These are phyloP conservation scores for Fagus crenata DNA, from an alignment of 306 rosid genomes.

Conservation along the genomic window DNA sequence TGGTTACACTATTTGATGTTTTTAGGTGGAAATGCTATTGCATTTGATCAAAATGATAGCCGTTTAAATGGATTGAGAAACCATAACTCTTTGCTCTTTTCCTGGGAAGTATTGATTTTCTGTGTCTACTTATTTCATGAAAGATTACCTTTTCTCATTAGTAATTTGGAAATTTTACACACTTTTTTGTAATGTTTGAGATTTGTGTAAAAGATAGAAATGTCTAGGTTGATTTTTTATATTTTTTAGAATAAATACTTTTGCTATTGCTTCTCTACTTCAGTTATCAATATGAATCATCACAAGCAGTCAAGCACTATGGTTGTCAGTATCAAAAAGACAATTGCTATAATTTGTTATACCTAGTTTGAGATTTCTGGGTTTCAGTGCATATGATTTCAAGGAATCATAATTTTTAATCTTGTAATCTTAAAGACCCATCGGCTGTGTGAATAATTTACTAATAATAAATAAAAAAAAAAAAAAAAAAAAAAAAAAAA, in stretches of 20 bases:
- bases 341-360: background rate
- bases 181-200: background rate
- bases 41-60: background rate
- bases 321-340: background rate
- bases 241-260: background rate
- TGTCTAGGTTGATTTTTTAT: background rate
- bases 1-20: background rate
- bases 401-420: background rate
- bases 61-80: background rate
- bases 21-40: background rate
- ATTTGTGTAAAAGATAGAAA: background rate
- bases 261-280: background rate
- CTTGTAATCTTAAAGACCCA: background rate
- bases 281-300: background rate
- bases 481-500: too few species aligned
- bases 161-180: background rate
- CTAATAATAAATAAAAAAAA: too few species aligned
- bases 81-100: background rate
- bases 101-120: background rate
- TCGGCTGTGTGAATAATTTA: too few species aligned
- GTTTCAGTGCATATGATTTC: background rate
- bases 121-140: background rate
- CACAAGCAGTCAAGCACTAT: background rate
- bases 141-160: background rate
- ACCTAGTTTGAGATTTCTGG: background rate